Evolutionary conservation across 2,329 filamentous ascomycete genomes (phyloP), one percentile per base, ranked within the genome.

Genomic region (Xylariaceae sp.): DNA sequence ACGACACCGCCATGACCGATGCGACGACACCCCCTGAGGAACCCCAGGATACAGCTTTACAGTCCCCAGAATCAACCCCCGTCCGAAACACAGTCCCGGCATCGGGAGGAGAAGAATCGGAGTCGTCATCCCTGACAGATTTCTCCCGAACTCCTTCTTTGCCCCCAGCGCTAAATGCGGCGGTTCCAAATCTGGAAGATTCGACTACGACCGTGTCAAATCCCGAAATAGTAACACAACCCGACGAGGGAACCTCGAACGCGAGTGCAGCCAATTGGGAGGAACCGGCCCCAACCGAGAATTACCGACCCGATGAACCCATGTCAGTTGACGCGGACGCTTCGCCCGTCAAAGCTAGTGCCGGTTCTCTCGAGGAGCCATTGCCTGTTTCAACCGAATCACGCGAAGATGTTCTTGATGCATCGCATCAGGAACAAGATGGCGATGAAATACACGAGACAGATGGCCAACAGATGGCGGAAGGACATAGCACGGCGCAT

Each of bases 11-110:
- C 44, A 64, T 73, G 13, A 78, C 76, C 2, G 80, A 82, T 53
- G 75, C 73, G 2, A 83, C 81, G 0, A 78, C 80, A 1, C 80
- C 81, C 0, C 80, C 80, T 44, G 76, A 78, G 55, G 78, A 82
- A 47, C 74, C 72, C 1, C 76, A 78, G 2, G 76, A 76, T 17
- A 73, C 74, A 4, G 56, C 68, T 1, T 61, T 75, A 4, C 66
- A 73, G 4, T 75, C 74, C 0, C 74, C 76, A 8, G 69, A 68
- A 4, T 65, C 70, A 2, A 72, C 69, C 2, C 73, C 72, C 2
- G 61, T 70, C 11, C 72, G 73, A 52, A 53, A 68, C 37, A 58
- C 60, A 17, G 64, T 67, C 10, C 62, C 67, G 8, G 51, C 67
- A 9, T 55, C 74, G 11, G 75, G 74, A 58, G 67, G 69, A 18